A percentile compares a stretch with the other conserved stretches of the same genome.
phyloP scores from a whole-genome alignment of 805 yeast species.

The Barnettozyma wickerhamii region DNA sequence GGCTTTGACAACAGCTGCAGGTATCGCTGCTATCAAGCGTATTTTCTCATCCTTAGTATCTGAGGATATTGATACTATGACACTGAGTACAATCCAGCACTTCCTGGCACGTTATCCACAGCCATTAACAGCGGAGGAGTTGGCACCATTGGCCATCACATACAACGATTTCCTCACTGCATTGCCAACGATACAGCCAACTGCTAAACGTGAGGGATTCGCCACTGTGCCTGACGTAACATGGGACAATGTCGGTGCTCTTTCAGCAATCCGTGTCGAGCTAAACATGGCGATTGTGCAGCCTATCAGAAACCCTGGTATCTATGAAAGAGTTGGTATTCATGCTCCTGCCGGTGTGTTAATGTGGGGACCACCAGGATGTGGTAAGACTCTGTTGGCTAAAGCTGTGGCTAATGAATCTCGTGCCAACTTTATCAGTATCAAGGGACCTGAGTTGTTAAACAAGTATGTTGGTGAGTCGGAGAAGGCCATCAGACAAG shows the following conservation, averaged over 20 bases:
- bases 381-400: conserved; percentile 94
- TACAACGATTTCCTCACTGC: conserved; percentile 81
- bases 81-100: conserved; percentile 60
- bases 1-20: conserved; percentile 92
- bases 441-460: conserved; percentile 91
- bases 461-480: conserved; percentile 97
- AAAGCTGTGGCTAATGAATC: conserved; percentile 98
- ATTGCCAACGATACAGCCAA: conserved; percentile 90
- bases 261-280: conserved; percentile 75
- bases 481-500: conserved; percentile 90
- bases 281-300: conserved; percentile 96
- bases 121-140: conserved; percentile 71
- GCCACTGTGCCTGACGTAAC: conserved; percentile 98
- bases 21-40: conserved; percentile 88
- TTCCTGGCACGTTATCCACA: conserved; percentile 74
- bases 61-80: conserved; percentile 26
- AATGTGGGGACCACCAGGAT: conserved; percentile 99
- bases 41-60: conserved; percentile 61
- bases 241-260: conserved; percentile 94
- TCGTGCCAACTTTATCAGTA: conserved; percentile 91
- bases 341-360: conserved; percentile 96
- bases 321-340: conserved; percentile 86
- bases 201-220: conserved; percentile 97
- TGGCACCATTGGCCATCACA: conserved; percentile 69
- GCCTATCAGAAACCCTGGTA: conserved; percentile 89